A percentile compares a stretch with the other conserved stretches of the same genome.
These are phyloP conservation scores for Acorus calamus DNA, from an alignment of 106 monocot genomes.

Conservation along the genomic window DNA sequence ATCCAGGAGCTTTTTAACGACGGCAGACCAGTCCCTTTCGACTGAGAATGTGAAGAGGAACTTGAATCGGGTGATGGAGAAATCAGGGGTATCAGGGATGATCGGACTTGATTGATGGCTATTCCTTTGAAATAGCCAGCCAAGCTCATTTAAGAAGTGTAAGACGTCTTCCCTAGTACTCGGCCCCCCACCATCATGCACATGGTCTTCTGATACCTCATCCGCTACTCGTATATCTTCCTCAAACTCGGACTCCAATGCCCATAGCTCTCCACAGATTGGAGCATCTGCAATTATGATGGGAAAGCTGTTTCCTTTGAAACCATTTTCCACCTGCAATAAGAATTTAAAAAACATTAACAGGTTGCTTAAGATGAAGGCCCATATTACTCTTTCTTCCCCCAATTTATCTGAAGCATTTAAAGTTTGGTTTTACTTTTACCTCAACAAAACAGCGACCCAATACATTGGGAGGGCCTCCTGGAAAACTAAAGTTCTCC, in stretches of 20 bases:
- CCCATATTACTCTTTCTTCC: too few species aligned
- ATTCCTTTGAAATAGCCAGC: constrained; percentile 89
- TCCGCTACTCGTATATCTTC: constrained; percentile 19
- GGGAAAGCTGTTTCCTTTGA: constrained; percentile 94
- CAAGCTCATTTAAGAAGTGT: constrained; percentile 92
- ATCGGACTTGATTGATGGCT: background rate
- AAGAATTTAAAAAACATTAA: constrained; percentile 4
- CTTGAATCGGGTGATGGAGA: constrained; percentile 68
- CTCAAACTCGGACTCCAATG: constrained; percentile 68
- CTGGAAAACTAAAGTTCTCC: constrained; percentile 76
- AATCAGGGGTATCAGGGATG: constrained; percentile 15
- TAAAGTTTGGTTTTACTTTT: background rate
- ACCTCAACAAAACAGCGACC: constrained; percentile 97
- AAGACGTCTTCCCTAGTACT: constrained; percentile 54
- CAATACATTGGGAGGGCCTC: constrained; percentile 28
- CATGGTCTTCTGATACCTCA: constrained; percentile 16
- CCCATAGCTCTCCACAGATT: constrained; percentile 74
- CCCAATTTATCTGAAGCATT: too few species aligned
- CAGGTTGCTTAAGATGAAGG: too few species aligned
- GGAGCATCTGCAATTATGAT: constrained; percentile 63
- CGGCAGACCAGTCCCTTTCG: constrained; percentile 65
- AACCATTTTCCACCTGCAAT: constrained; percentile 90
- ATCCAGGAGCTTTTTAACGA: constrained; percentile 64
- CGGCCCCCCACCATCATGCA: constrained; percentile 19
- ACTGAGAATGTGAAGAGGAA: constrained; percentile 72